Evolutionary conservation across 495 filamentous ascomycete genomes (phyloP), one percentile per base, ranked within the genome.

Genomic region (Hypoxylon cercidicola): DNA sequence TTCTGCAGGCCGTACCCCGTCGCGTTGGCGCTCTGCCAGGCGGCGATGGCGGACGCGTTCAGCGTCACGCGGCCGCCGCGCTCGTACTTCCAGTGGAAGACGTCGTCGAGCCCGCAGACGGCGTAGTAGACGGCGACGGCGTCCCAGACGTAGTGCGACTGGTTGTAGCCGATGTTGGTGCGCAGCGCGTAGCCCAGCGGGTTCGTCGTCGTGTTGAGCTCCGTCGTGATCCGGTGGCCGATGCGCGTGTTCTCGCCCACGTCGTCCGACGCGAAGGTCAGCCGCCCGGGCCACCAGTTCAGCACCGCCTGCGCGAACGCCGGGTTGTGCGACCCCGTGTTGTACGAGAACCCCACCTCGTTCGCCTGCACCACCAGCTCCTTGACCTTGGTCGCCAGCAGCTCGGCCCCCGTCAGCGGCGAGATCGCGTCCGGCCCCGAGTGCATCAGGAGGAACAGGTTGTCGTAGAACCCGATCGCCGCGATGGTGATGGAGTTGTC

Each of bases 141-240:
- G 82, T 90, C 21, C 87, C 90, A 3, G 69, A 83, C 23, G 75
- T 84, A 16, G 94, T 93, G 93, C 75, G 81, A 39, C 88, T 89
- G 4, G 89, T 84, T 4, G 84, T 92, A 41, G 84, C 88, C 3
- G 81, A 89, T 35, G 77, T 92, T 19, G 75, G 79, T 43, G 1
- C 55, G 43, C 11, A 68, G 45, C 4, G 65, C 59, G 32, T 60
- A 74, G 15, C 58, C 62, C 15, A 74, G n/a, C 1, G 72, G 72
- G n/a, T 74, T 74, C 32, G 44, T 67, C 13, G 60, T 30, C 4
- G 60, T 34, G 46, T 74, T 56, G 12, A 67, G 34, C 53, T 72
- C 65, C 0, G 66, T 64, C 0, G 72, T 72, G 39, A 74, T 43
- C 16, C 70, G 68, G 0, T n/a, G 19, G 5, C 72, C 72, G 47